Evolutionary conservation across 2,329 filamentous ascomycete genomes (phyloP), one percentile per base, ranked within the genome.

Genomic region (Drechslerella dactyloides): DNA sequence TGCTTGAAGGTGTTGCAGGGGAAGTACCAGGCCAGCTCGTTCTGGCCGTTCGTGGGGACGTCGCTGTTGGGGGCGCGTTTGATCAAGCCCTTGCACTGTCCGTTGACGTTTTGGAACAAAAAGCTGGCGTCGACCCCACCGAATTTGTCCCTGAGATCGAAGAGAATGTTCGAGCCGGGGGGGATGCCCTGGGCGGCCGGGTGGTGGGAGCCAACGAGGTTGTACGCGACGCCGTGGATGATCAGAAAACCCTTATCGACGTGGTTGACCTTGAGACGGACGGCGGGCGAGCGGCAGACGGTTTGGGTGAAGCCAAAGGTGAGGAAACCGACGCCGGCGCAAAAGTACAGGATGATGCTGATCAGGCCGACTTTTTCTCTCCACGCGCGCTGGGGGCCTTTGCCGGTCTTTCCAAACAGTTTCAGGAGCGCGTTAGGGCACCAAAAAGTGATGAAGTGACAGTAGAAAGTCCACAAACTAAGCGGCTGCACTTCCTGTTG

Each of bases 71-170:
- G 78, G 0, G 89, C 86, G 6, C 84, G 80, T 0, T 86, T 96
- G 78, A 99, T 96, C 64, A 97, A 81, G 8, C 85, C 90, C 81
- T 97, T 99, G 85, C 94, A 99, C 74, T 90, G 90, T 53, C 94
- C 96, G 76, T 99, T 99, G 79, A 99, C 94, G 75, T 97, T 96
- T 79, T 99, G 94, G 81, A 99, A 99, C 78, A 99, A 82, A 79
- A 99, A 99, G 78, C 93, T 97, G 66, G 91, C 93, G 78, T 99
- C 96, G 80, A 90, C 85, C n/a, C 93, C 94, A 62, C 88, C 89
- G 76, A 93, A 87, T 78, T 90, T 90, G 35, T 75, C 65, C 35
- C 73, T 64, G n/a, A 96, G 82, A 78, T 97, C 92, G 77, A 87
- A 97, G 13, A 99, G 82, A 23, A 99, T 87, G 77, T 97, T 97